Evolutionary conservation across 2,329 filamentous ascomycete species (phyloP), one percentile per base, ranked within the genome.

Genomic region (Colletotrichum chlorophyti): DNA sequence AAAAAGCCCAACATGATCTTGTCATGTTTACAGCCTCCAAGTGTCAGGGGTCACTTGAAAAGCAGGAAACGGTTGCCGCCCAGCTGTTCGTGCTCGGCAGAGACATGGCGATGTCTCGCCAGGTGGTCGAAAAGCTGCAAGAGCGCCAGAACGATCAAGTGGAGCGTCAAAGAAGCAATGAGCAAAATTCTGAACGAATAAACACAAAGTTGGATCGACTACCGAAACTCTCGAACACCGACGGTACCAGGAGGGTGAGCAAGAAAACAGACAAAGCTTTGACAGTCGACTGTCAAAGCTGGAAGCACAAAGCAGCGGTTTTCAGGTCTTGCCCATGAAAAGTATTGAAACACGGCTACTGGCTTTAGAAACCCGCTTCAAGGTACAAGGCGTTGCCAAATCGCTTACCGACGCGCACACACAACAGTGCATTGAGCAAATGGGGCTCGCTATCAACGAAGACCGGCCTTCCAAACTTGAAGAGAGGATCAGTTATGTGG

Each of bases 1-100:
- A 37, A 24, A 59, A 38, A 32, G 55, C 55, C 5, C 42, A 59
- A 10, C 38, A 49, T 14, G 50, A 59, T 10, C 43, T 59, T 7
- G 43, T 31, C 31, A 21, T 55, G 9, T 32, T 32, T 15, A 59
- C 51, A 7, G 50, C 55, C 5, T 43, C 42, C 3, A 35, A 40
- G 15, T 59, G 51, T 31, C 12, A 54, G 29, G 31, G 34, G 21
- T n/a, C 51, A 12, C 29, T 59, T 17, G 42, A 42, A 7, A 55
- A 26, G 32, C 31, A 54, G 6, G 37, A 59, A 2, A 9, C 12
- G 5, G 11, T 59, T n/a, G 27, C 21, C 4, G 21, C n/a, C 19
- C 29, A 49, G 12, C 24, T 55, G 6, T 12, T n/a, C 9, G 8
- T 11, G 12, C 24, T 59, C 8, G 17, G 26, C 12, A n/a, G 32